Evolutionary conservation across 2,329 filamentous ascomycete genomes (phyloP), one percentile per base, ranked within the genome.

Genomic region (Pseudogymnoascus sp.): DNA sequence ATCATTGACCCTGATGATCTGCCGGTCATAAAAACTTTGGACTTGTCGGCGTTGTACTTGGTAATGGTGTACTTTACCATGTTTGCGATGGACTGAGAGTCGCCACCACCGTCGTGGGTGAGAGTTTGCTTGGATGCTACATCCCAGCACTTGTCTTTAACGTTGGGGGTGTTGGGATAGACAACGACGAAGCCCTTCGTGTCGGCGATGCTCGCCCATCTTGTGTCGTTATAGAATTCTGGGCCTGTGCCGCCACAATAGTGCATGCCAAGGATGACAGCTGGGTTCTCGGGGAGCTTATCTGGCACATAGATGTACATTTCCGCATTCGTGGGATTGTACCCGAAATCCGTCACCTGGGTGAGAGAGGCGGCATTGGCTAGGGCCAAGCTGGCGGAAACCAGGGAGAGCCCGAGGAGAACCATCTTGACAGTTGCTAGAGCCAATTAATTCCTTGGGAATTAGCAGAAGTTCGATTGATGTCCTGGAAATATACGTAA

Each of bases 141-240:
- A 64, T 87, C 84, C 82, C 82, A 86, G 74, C 83, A 86, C 66
- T 72, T 73, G 11, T 75, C 81, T n/a, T 49, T 25, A 9, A 71
- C 71, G 66, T 81, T 79, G 0, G 81, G 80, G 2, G 78, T 79
- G 66, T 78, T 75, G 1, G 82, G 82, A 71, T 83, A 86, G 69
- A 86, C 82, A 64, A 82, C 77, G 62, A 87, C 84, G 72, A 82
- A 85, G 39, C 82, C 83, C 61, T 84, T 76, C 52, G 75, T 69
- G 64, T 81, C 79, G 5, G 84, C 80, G 9, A 83, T 73, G 2
- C 75, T 73, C 23, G 79, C 77, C 71, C 81, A 86, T 8, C 80
- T 79, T 5, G 80, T 81, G 42, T 49, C 12, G 12, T 49, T 33
- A 71, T 79, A 82, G 67, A 78, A 80, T 2, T 77, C 77, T 36